Conservation (phyloP, 2,329 filamentous ascomycete genomes). For the Amauroascus niger region DNA sequence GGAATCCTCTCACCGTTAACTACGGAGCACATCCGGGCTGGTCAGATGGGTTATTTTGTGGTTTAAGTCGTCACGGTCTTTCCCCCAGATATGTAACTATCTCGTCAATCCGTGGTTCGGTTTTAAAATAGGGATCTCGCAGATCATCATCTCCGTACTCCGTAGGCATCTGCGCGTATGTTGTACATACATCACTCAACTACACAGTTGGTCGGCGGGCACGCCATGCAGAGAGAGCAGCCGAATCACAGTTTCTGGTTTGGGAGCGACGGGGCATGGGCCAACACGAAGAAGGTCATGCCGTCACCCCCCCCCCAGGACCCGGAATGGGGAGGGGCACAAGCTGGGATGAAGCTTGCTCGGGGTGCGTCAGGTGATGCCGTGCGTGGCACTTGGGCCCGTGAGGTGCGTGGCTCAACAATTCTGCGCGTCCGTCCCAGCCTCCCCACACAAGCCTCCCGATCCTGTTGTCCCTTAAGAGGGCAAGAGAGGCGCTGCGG, state of each 20-base stretch:
- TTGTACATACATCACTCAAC: too few relatives aligned
- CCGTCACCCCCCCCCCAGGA: neutral
- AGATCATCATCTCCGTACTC: conserved; percentile 5
- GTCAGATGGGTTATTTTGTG: too few relatives aligned
- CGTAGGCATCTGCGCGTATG: neutral
- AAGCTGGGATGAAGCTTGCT: conserved; percentile 2
- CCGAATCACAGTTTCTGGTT: neutral
- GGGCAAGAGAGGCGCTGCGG: neutral
- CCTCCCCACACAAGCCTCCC: neutral
- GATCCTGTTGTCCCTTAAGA: too few relatives aligned
- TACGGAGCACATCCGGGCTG: neutral
- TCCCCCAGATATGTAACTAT: neutral
- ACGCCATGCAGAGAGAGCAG: neutral
- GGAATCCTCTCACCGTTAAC: neutral
- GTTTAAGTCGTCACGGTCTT: too few relatives aligned
- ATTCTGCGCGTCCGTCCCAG: neutral
- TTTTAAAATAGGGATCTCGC: conserved; percentile 4
- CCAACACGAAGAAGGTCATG: neutral
- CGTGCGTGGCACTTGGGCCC: conserved; percentile 6
- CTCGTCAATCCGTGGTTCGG: conserved; percentile 5
- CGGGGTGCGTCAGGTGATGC: conserved; percentile 9
- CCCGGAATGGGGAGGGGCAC: too few relatives aligned
- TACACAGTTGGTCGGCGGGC: too few relatives aligned
- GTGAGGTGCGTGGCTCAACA: conserved; percentile 8
- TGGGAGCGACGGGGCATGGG: neutral